A percentile compares a stretch with the other conserved stretches of the same genome.
Conservation (phyloP, 805 yeast genomes). For the Zygoascus biomembranicola region DNA sequence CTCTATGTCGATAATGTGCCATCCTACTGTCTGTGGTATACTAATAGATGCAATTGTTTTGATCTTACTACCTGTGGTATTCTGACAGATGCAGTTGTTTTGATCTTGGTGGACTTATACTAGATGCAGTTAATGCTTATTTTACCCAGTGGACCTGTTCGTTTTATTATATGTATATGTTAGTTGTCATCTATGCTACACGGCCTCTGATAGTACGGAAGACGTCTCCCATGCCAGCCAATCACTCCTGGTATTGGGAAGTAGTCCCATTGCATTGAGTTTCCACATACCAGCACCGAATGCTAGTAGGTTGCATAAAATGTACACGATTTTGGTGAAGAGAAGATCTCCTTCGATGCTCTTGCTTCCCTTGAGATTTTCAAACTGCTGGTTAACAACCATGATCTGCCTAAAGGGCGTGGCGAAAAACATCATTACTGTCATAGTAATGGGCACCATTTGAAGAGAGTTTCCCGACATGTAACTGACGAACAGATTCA, state of each 20-base stretch:
- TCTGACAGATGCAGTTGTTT: too few relatives aligned
- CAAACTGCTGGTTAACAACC: slow-evolving; percentile 47
- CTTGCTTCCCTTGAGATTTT: slow-evolving; percentile 22
- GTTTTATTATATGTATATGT: too few relatives aligned
- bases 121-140: too few relatives aligned
- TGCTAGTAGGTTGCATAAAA: slow-evolving; percentile 42
- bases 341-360: slow-evolving; percentile 22
- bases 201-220: background rate
- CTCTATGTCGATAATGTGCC: too few relatives aligned
- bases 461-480: slow-evolving; percentile 90
- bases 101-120: too few relatives aligned
- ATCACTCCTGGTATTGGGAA: slow-evolving; percentile 81
- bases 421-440: slow-evolving; percentile 64
- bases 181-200: background rate
- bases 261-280: slow-evolving; percentile 76
- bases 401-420: slow-evolving; percentile 70
- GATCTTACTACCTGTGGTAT: too few relatives aligned
- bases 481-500: slow-evolving; percentile 84
- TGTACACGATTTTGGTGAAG: slow-evolving; percentile 40
- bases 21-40: too few relatives aligned
- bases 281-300: slow-evolving; percentile 79
- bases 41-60: too few relatives aligned
- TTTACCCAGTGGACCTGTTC: too few relatives aligned
- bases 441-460: slow-evolving; percentile 84
- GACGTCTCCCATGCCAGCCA: slow-evolving; percentile 80